These are phyloP conservation scores for Knufia fluminis DNA, from an alignment of 2,329 filamentous ascomycete species.

Conservation along the genomic window DNA sequence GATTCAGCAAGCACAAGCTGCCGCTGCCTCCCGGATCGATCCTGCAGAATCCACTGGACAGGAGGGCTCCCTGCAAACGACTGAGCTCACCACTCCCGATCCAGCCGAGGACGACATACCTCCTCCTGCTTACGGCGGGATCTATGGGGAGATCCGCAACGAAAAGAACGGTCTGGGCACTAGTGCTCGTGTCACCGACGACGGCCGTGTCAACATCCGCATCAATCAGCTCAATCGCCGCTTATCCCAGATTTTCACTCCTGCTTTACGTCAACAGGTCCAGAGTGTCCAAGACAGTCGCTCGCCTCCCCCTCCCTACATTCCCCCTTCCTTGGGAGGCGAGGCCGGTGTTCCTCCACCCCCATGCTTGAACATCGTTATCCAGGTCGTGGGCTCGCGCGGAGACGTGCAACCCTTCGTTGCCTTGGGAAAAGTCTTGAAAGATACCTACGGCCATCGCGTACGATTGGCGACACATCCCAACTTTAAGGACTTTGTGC, in stretches of 20 bases:
- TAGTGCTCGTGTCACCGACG: constrained; percentile 55
- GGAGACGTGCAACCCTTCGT: constrained; percentile 54
- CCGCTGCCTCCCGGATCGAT: constrained; percentile 22
- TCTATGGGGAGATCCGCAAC: constrained; percentile 53
- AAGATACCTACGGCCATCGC: constrained; percentile 41
- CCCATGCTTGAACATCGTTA: constrained; percentile 40
- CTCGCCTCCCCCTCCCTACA: constrained; percentile 25
- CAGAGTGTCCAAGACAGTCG: constrained; percentile 20
- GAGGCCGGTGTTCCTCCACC: constrained; percentile 31
- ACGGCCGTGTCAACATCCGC: constrained; percentile 69
- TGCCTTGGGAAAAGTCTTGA: constrained; percentile 44
- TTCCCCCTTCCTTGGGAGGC: constrained; percentile 60
- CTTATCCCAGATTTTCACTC: constrained; percentile 57
- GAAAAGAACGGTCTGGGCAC: constrained; percentile 55
- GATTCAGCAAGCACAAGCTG: constrained; percentile 27
- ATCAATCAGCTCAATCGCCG: constrained; percentile 61
- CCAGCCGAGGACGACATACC: constrained; percentile 13
- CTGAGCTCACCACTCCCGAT: constrained; percentile 18
- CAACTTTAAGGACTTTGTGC: constrained; percentile 46
- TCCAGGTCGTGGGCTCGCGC: constrained; percentile 45
- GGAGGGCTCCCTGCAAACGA: constrained; percentile 20
- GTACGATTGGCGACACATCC: constrained; percentile 50
- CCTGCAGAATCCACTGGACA: constrained; percentile 22
- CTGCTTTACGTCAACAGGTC: constrained; percentile 49
- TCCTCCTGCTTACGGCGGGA: constrained; percentile 16